Evolutionary conservation across 495 filamentous ascomycete genomes (phyloP).

Genomic region (Neurospora sp.): DNA sequence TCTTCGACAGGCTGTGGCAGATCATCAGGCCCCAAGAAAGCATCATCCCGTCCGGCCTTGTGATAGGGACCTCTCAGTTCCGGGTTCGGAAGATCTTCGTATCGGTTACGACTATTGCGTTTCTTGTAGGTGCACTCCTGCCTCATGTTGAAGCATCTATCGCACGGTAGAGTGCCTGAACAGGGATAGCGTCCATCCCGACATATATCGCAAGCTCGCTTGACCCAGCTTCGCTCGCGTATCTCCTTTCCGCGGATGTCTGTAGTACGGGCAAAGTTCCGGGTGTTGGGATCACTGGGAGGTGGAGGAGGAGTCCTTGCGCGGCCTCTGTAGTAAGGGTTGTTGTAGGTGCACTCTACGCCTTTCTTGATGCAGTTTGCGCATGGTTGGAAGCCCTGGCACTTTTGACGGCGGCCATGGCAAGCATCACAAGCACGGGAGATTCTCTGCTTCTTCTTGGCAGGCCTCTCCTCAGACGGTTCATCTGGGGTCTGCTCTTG

Average conservation of each 20-base stretch:
- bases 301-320: slow-evolving; percentile 12
- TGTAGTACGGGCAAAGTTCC: slow-evolving; percentile 2
- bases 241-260: slow-evolving; percentile 5
- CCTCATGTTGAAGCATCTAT: slow-evolving; percentile 10
- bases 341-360: slow-evolving; percentile 11
- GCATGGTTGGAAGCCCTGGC: slow-evolving; percentile 16
- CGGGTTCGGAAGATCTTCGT: neutral
- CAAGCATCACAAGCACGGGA: slow-evolving; percentile 15
- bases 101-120: neutral
- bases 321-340: slow-evolving; percentile 7
- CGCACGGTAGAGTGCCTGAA: slow-evolving; percentile 13
- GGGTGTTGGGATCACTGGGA: slow-evolving; percentile 3
- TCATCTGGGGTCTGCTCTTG: neutral
- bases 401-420: neutral
- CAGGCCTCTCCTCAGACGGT: neutral
- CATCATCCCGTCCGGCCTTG: neutral
- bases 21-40: neutral
- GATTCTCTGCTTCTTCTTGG: slow-evolving; percentile 4
- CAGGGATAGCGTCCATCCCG: slow-evolving; percentile 4
- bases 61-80: neutral
- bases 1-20: neutral
- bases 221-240: slow-evolving; percentile 10
- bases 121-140: slow-evolving; percentile 13
- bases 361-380: slow-evolving; percentile 9
- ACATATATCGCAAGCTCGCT: slow-evolving; percentile 15